Conservation (phyloP, 345 rosid genomes). For the Syzygium jambos region DNA sequence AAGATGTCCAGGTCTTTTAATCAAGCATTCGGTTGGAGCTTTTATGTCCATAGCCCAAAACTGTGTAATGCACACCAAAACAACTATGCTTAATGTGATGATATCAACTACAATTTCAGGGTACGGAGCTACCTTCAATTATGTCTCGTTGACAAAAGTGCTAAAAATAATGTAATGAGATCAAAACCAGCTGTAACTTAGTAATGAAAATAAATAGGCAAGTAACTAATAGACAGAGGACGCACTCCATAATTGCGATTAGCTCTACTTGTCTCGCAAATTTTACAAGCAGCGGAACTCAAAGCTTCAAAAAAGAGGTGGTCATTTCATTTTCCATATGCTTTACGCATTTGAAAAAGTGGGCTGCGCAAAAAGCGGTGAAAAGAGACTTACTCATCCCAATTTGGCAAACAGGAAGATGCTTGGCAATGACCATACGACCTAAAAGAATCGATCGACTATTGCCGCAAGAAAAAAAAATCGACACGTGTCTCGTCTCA, state of each 20-base stretch:
- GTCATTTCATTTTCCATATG: not conserved
- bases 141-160: not conserved
- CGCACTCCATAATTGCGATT: not conserved
- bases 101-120: not conserved
- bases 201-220: not conserved
- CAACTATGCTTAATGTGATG: not conserved
- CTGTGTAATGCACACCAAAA: not conserved
- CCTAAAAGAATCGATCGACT: not conserved
- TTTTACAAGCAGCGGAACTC: not conserved
- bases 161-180: not conserved
- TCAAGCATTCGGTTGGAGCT: not conserved
- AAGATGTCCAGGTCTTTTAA: not conserved
- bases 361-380: not conserved
- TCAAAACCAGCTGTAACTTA: not conserved
- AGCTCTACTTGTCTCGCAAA: not conserved
- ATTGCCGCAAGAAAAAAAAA: not conserved
- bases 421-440: not conserved
- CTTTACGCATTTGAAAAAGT: not conserved
- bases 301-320: not conserved
- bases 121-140: not conserved
- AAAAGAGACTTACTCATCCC: not conserved
- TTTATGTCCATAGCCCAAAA: not conserved
- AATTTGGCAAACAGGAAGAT: not conserved
- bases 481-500: not conserved
- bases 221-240: not conserved